These are phyloP conservation scores for Prunus dulcis DNA, from an alignment of 306 rosid species.

Conservation along the genomic window DNA sequence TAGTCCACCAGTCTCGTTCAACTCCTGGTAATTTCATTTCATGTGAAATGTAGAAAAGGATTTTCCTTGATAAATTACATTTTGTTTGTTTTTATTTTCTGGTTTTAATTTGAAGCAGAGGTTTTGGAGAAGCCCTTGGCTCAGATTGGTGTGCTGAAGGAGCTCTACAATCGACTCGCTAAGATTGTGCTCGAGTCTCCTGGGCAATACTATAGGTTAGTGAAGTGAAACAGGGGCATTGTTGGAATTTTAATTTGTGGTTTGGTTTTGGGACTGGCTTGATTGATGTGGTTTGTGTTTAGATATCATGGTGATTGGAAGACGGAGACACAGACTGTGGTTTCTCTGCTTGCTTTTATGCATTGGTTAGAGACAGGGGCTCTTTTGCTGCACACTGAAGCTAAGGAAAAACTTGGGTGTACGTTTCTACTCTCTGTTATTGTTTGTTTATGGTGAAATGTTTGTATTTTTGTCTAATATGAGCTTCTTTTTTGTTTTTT, in stretches of 20 bases:
- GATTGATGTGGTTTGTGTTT: conserved; percentile 1
- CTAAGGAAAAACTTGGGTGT: conserved; percentile 81
- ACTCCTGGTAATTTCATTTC: conserved; percentile 53
- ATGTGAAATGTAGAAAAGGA: no score
- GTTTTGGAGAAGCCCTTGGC: conserved; percentile 75
- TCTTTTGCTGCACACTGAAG: conserved; percentile 73
- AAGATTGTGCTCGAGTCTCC: conserved; percentile 56
- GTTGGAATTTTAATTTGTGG: neutral
- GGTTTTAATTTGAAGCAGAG: conserved; percentile 30
- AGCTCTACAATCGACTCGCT: conserved; percentile 69
- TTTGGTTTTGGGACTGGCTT: conserved; percentile 7
- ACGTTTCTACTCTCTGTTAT: conserved; percentile 25
- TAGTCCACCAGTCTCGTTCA: conserved; percentile 85
- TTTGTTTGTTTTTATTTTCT: neutral
- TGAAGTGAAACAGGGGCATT: neutral
- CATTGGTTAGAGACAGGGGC: conserved; percentile 90
- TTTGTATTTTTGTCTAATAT: neutral
- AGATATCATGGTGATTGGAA: conserved; percentile 96
- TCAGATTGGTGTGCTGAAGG: conserved; percentile 64
- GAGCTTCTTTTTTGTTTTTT: no score
- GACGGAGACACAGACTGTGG: conserved; percentile 86
- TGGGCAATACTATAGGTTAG: conserved; percentile 69
- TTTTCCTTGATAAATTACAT: neutral
- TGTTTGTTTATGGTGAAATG: neutral
- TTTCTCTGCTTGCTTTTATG: conserved; percentile 75